phyloP scores from a whole-genome alignment of 2,329 filamentous ascomycete genomes.

The Sarocladium kiliense region DNA sequence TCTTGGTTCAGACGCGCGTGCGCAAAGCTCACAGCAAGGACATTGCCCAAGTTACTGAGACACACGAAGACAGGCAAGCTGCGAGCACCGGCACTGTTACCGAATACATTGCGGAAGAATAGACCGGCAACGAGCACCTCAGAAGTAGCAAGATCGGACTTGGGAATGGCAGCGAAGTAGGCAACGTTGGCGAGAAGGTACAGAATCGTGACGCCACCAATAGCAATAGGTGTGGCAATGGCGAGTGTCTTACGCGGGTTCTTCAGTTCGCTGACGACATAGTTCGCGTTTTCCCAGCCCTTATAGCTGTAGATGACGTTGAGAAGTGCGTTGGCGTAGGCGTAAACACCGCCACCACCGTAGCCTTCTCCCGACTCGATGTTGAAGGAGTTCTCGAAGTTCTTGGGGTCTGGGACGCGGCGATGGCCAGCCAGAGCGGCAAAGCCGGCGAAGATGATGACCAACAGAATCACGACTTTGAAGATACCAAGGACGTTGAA shows the following conservation, averaged over 20 bases:
- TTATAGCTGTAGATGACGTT: conserved; percentile 58
- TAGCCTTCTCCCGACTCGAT: conserved; percentile 38
- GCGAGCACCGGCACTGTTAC: conserved; percentile 43
- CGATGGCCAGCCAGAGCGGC: conserved; percentile 48
- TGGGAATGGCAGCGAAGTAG: conserved; percentile 59
- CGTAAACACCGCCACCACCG: conserved; percentile 42
- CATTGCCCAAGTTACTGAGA: conserved; percentile 56
- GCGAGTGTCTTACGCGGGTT: conserved; percentile 48
- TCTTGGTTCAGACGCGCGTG: conserved; percentile 58
- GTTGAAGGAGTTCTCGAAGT: conserved; percentile 52
- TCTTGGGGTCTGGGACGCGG: conserved; percentile 43
- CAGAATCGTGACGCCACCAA: conserved; percentile 53
- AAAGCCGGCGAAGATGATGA: conserved; percentile 58
- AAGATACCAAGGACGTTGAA: conserved; percentile 56
- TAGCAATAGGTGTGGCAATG: conserved; percentile 52
- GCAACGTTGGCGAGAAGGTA: conserved; percentile 62
- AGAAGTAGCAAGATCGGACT: conserved; percentile 49
- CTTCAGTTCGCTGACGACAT: conserved; percentile 54
- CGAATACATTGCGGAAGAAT: conserved; percentile 60
- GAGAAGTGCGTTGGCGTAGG: conserved; percentile 53
- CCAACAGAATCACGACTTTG: conserved; percentile 54
- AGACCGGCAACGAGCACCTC: conserved; percentile 56
- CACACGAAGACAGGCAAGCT: conserved; percentile 53
- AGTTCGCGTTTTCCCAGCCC: conserved; percentile 61
- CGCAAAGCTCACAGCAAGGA: conserved; percentile 55